Evolutionary conservation across 1,284 basidiomycete species (phyloP), one percentile per base, ranked within the genome.

Genomic region (Agaricales sp.): DNA sequence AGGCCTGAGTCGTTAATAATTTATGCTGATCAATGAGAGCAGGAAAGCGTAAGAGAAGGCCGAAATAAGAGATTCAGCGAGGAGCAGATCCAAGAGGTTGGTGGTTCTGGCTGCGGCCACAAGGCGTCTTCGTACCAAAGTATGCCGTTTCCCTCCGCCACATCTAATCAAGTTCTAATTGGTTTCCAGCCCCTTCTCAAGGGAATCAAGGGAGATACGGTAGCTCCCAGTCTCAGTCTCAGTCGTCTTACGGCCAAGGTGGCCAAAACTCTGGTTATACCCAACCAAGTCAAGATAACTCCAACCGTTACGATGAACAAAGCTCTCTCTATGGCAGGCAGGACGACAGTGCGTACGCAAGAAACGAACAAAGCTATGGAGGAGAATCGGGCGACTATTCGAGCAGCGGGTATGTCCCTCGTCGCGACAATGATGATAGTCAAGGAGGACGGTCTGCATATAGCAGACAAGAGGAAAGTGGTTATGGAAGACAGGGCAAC

Each of bases 1-100:
- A 13, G 14, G 11, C 18, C 18, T 21, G 18, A 14, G 18, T n/a
- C 18, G 11, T 46, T 6, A 26, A 6, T 18, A 11, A 11, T 8
- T 35, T 11, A 8, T 35, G 30, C 8, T 11, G 30, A 35, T 8
- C 30, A n/a, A 35, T n/a, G 8, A n/a, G 35, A 39, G 14, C 47
- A 64, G 61, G 63, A 61, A 37, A 63, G 58, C 51, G 60, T 65
- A 13, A 52, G 66, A 26, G 59, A 57, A 1, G 63, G 66, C 12
- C 64, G 60, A 57, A 71, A 71, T 55, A 69, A 69, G 54, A 61
- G 67, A 4, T 46, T 63, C 30, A 67, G 66, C 18, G 57, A 63
- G 2, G 63, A 67, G 22, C 63, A 67, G 46, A 6, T 13, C 6
- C 14, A 21, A 23, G 44, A 45, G 18, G 6, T n/a, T 24, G 19